Evolutionary conservation across 2,329 filamentous ascomycete species (phyloP).

Genomic region (Neocucurbitaria cava): DNA sequence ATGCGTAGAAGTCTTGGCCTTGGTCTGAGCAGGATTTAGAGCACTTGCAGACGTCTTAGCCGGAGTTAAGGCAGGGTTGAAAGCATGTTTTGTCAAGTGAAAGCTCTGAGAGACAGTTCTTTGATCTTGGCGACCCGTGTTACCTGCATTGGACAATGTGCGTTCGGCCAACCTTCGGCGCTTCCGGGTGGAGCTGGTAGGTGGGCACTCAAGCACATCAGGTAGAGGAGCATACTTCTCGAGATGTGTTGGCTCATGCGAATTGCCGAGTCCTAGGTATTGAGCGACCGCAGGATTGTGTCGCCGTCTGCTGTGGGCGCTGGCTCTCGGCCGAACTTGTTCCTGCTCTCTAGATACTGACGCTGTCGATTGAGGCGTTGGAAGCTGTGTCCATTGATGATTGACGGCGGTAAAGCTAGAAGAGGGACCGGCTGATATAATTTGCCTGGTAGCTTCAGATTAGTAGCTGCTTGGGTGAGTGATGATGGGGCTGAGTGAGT

Average conservation of each 20-base stretch:
- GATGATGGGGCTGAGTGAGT: constrained; percentile 7
- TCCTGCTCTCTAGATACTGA: constrained; percentile 3
- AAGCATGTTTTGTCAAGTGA: constrained; percentile 16
- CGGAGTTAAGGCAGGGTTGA: neutral
- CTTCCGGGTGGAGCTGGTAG: constrained; percentile 15
- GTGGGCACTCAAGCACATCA: constrained; percentile 1
- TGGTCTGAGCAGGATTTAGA: neutral
- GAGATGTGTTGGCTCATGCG: constrained; percentile 26
- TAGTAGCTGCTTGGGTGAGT: constrained; percentile 3
- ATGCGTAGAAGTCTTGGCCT: neutral
- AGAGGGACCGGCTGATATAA: neutral
- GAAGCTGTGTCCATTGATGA: constrained; percentile 10
- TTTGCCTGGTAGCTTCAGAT: constrained; percentile 7
- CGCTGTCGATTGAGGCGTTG: constrained; percentile 16
- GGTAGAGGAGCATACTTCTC: constrained; percentile 20
- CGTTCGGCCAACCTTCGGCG: constrained; percentile 9
- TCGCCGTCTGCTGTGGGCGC: constrained; percentile 3
- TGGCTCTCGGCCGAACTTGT: constrained; percentile 7
- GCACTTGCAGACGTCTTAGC: neutral
- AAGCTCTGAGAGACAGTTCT: constrained; percentile 21
- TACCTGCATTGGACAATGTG: neutral
- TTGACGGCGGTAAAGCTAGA: constrained; percentile 40
- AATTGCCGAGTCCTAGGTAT: constrained; percentile 35
- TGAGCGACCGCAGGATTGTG: constrained; percentile 36
- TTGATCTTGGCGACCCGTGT: constrained; percentile 10